Base-by-base conservation (phyloP, 805 yeast species). In the Lachancea meyersii region DNA sequence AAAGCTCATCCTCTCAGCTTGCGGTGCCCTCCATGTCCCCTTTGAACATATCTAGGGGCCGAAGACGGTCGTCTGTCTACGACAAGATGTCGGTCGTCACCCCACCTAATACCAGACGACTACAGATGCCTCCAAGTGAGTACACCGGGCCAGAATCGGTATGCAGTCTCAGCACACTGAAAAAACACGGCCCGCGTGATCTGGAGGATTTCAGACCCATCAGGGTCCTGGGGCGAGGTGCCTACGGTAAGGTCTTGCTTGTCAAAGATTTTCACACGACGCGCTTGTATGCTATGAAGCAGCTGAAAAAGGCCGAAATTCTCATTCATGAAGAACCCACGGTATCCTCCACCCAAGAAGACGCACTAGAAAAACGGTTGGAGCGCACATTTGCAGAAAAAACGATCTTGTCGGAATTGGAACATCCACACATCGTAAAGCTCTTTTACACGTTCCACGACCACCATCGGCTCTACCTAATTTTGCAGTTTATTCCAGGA, bases 381-480 rank as follows among this genome's bases (percentile, higher is more conserved):
- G 89, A 83, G 55, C 73, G 94, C 52, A 86, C 95, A 0, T 74
- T 85, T 56, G 81, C 87, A 2, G 96, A 87, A 59, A 71, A 85
- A 43, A 74, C 84, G 2, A 86, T 88, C 31, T 63, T 87, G 38
- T 75, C 86, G 16, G 72, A 75, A 22, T 77, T 85, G 27, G 73
- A 79, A 35, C 95, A 86, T 61, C 87, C 88, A 1, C 83, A 82
- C 54, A 85, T 87, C 46, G 95, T 86, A 18, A 82, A 82, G 58
- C 68, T 87, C 19, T 86, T 75, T 56, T 87, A 84, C 54, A 89
- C 96, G 0, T 74, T 87, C 48, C 96, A 88, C 62, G 96, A 88
- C 55, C 67, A 74, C 43, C 75, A 79, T 41, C 85, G 83, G 57
- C 75, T 88, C 27, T 88, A 87, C 56, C 58, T 87, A 35, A 70